phyloP scores from a whole-genome alignment of 768 basidiomycete genomes.

The Cystoderma amianthinum region DNA sequence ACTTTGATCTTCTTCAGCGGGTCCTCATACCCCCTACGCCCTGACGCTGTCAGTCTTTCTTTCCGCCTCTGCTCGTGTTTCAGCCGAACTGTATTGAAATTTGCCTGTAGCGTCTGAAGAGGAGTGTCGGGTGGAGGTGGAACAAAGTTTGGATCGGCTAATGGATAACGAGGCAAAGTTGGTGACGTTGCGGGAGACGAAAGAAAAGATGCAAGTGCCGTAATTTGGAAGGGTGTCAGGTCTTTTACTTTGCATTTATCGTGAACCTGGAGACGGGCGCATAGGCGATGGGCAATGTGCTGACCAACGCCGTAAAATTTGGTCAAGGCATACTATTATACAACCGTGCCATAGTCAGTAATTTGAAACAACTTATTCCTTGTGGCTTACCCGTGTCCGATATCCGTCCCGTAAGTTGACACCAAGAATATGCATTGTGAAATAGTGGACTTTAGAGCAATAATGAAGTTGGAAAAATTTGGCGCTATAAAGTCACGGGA shows the following conservation, averaged over 20 bases:
- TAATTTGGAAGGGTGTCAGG: conserved; percentile 82
- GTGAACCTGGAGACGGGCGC: conserved; percentile 91
- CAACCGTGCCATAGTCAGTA: conserved; percentile 1
- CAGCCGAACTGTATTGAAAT: conserved; percentile 24
- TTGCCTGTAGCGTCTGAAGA: conserved; percentile 29
- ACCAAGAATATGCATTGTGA: conserved; percentile 86
- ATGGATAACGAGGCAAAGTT: conserved; percentile 56
- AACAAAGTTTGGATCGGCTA: conserved; percentile 48
- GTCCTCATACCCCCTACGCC: conserved; percentile 32
- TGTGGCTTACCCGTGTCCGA: conserved; percentile 57
- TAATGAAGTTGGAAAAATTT: conserved; percentile 4
- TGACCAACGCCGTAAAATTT: conserved; percentile 85
- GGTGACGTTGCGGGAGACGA: conserved; percentile 80
- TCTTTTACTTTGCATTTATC: conserved; percentile 75
- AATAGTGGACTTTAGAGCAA: conserved; percentile 5
- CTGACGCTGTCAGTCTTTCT: conserved; percentile 14
- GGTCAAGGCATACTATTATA: conserved; percentile 76
- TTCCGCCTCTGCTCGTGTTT: conserved; percentile 21
- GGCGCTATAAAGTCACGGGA: conserved; percentile 4
- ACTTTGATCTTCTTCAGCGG: conserved; percentile 62
- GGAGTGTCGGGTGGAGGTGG: conserved; percentile 38
- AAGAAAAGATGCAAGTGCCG: conserved; percentile 88
- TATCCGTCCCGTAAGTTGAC: conserved; percentile 74
- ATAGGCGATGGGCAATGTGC: conserved; percentile 69
- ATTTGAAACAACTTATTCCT: not conserved